Percentiles rank a stretch among this genome's conserved stretches.
Conservation (phyloP, 1,284 basidiomycete species). For the Malassezia nana region DNA sequence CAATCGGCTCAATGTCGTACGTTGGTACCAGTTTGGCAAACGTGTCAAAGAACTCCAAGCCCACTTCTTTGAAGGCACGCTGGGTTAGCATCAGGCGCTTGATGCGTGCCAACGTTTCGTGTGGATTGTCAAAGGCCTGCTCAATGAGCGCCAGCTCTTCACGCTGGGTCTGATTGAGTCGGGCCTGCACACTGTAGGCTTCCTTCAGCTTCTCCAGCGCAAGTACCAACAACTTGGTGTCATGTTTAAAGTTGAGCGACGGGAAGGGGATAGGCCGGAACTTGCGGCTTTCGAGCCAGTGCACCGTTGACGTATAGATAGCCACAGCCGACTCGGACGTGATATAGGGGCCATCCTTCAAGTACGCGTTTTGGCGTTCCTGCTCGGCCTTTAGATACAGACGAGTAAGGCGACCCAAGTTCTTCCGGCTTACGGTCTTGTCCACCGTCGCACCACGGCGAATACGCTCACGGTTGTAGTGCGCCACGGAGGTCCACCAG, state of each 20-base stretch:
- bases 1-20: slow-evolving; percentile 48
- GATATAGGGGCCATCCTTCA: slow-evolving; percentile 48
- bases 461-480: slow-evolving; percentile 88
- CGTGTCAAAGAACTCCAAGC: slow-evolving; percentile 48
- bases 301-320: slow-evolving; percentile 46
- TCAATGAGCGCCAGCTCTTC: slow-evolving; percentile 48
- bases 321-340: slow-evolving; percentile 46
- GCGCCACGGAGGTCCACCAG: slow-evolving; percentile 91
- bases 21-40: slow-evolving; percentile 44
- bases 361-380: slow-evolving; percentile 46
- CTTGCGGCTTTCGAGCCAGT: slow-evolving; percentile 47
- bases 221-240: slow-evolving; percentile 44
- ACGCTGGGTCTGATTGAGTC: slow-evolving; percentile 47
- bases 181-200: slow-evolving; percentile 45
- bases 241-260: slow-evolving; percentile 47
- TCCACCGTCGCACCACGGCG: slow-evolving; percentile 95
- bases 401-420: slow-evolving; percentile 77
- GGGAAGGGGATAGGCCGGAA: slow-evolving; percentile 49
- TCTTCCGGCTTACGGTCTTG: slow-evolving; percentile 97
- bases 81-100: slow-evolving; percentile 48
- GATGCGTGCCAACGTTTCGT: slow-evolving; percentile 47
- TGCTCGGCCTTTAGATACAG: slow-evolving; percentile 48
- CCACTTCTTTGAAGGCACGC: slow-evolving; percentile 47
- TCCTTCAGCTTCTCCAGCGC: slow-evolving; percentile 47
- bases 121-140: slow-evolving; percentile 48